These are phyloP conservation scores for Neopestalotiopsis rosae DNA, from an alignment of 2,329 filamentous ascomycete genomes.

Conservation along the genomic window DNA sequence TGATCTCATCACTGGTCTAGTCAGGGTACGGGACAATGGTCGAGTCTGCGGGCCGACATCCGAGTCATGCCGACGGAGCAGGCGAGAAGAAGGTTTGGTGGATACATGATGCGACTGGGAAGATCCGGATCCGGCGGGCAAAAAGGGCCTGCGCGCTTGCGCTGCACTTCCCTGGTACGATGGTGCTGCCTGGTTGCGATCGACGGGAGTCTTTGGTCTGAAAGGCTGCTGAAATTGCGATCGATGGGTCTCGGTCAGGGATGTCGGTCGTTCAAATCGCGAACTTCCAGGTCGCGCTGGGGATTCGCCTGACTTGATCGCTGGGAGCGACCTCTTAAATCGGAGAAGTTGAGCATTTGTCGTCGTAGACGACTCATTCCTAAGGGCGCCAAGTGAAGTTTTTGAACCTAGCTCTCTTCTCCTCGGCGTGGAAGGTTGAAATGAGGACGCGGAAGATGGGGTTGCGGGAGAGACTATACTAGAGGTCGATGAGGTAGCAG, in stretches of 20 bases:
- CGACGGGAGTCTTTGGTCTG: constrained; percentile 75
- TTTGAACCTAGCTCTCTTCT: constrained; percentile 64
- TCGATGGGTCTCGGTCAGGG: constrained; percentile 58
- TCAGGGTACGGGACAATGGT: constrained; percentile 61
- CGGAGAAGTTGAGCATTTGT: constrained; percentile 69
- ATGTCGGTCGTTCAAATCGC: constrained; percentile 63
- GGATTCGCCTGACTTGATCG: constrained; percentile 57
- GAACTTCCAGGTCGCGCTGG: constrained; percentile 53
- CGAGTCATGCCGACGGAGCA: constrained; percentile 82
- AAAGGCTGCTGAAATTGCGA: constrained; percentile 50
- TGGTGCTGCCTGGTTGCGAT: constrained; percentile 57
- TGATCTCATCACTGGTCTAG: constrained; percentile 63
- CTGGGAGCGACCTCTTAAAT: constrained; percentile 69
- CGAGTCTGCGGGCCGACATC: constrained; percentile 68
- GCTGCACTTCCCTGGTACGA: constrained; percentile 56
- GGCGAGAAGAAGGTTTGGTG: constrained; percentile 71
- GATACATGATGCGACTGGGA: constrained; percentile 80
- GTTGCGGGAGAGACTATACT: constrained; percentile 67
- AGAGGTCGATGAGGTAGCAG: constrained; percentile 70
- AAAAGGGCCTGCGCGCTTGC: constrained; percentile 72
- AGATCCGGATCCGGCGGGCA: constrained; percentile 76
- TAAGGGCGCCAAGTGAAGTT: constrained; percentile 57
- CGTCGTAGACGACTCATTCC: constrained; percentile 63
- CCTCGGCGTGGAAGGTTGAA: constrained; percentile 64
- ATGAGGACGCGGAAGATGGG: constrained; percentile 57